These are phyloP conservation scores for Cladochytrium tenue DNA, from an alignment of 371 early-diverging fungal species.

Conservation along the genomic window DNA sequence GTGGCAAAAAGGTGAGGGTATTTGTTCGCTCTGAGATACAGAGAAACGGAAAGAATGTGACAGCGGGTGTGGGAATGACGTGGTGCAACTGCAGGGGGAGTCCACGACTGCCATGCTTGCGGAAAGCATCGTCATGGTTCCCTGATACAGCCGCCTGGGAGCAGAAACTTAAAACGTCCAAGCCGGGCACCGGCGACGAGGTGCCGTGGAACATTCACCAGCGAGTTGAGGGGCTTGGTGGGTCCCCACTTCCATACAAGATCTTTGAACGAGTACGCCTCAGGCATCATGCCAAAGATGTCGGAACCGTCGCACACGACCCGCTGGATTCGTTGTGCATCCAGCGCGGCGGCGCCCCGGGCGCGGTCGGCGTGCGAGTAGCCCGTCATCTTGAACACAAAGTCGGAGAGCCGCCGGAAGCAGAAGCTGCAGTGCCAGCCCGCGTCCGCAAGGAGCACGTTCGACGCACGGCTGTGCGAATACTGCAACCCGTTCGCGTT, in stretches of 20 bases:
- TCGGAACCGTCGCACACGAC: slow-evolving; percentile 43
- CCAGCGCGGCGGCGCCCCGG: slow-evolving; percentile 9
- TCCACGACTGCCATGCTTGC: too few species aligned
- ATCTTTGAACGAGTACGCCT: slow-evolving; percentile 51
- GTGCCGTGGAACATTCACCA: slow-evolving; percentile 9
- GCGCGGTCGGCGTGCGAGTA: slow-evolving; percentile 47
- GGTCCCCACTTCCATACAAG: slow-evolving; percentile 43
- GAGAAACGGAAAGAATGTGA: too few species aligned
- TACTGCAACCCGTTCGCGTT: slow-evolving; percentile 29
- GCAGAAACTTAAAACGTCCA: slow-evolving; percentile 40
- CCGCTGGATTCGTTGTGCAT: slow-evolving; percentile 29
- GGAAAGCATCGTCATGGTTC: slow-evolving; percentile 7
- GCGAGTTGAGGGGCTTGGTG: slow-evolving; percentile 24
- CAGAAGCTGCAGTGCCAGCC: slow-evolving; percentile 54
- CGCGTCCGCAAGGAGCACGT: slow-evolving; percentile 47
- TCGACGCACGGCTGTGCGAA: slow-evolving; percentile 39
- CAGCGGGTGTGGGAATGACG: too few species aligned
- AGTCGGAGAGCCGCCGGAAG: slow-evolving; percentile 42
- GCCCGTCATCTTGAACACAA: slow-evolving; percentile 51
- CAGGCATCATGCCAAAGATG: slow-evolving; percentile 59
- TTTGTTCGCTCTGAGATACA: too few species aligned
- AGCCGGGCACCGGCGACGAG: not conserved
- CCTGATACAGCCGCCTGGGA: slow-evolving; percentile 55
- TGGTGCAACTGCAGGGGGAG: too few species aligned
- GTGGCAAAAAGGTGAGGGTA: too few species aligned